Base-by-base conservation (phyloP, 805 yeast species). In the Saccharomycopsis fibuligera region DNA sequence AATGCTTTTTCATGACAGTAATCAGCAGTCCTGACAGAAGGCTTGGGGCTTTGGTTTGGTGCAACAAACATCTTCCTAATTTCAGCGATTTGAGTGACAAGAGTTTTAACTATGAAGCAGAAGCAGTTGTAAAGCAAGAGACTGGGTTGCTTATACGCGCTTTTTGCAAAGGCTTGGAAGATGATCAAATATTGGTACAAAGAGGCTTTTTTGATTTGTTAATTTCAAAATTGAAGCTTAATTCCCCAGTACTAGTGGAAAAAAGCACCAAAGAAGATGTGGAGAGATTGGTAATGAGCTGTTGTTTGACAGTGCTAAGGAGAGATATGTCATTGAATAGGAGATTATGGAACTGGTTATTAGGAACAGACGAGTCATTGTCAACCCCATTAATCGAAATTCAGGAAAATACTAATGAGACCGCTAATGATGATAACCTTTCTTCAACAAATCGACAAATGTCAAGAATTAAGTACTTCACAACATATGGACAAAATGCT, bases 241-340 rank as follows among this genome's bases (percentile, higher is more conserved):
- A 76, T 53, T 78, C 88, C 17, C 73, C 74, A 0, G 73, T 82
- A 1, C 59, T 85, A 24, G 23, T 29, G 9, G 33, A 76, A 74
- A 41, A 57, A 61, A 68, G 79, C 1, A 64, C 78, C 0, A 57
- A 64, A 0, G 66, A 70, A 4, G 96, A 88, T 57, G 73, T 76
- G 42, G 74, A 76, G 52, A 57, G 74, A 27, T 65, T 89, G 35
- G 62, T 88, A 16, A 68, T 82, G 64, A 70, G 79, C 8, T 82
- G 89, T 35, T 75, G 88, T 23, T 65, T 72, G 9, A 80, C 90
- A 0, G 83, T 93, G 2, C 67, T 88, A 39, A 78, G 83, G 40
- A 82, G 81, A 57, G 99, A 93, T 63, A 88, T 93, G 96, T 88
- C 97, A 6, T 72, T 93, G 51, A 93, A 93, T 63, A 74, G 99